Percentiles rank a stretch among this genome's conserved stretches.
phyloP scores from a whole-genome alignment of 1,284 basidiomycete species.

The Boletellus dicymbophilus region DNA sequence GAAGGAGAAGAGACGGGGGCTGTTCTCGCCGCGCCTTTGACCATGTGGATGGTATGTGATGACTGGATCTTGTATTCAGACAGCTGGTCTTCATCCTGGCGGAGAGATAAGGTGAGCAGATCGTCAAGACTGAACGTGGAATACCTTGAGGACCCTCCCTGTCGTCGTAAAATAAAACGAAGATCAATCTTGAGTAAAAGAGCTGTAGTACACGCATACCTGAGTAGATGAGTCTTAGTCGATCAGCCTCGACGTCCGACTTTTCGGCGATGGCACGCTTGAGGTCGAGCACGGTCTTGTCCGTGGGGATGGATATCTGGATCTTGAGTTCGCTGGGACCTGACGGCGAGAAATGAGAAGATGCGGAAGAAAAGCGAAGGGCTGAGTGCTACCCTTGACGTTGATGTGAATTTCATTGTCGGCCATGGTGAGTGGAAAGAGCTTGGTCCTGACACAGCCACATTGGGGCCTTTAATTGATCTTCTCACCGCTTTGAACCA shows the following conservation, averaged over 20 bases:
- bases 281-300: slow-evolving; percentile 83
- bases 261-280: slow-evolving; percentile 84
- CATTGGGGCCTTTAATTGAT: too few relatives aligned
- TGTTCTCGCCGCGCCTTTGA: slow-evolving; percentile 78
- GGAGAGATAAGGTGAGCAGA: slow-evolving; percentile 9
- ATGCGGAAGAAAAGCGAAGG: not conserved
- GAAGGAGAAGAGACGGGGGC: slow-evolving; percentile 28
- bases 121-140: not conserved
- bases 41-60: slow-evolving; percentile 90
- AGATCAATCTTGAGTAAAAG: not conserved
- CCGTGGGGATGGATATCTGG: slow-evolving; percentile 75
- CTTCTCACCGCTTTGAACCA: too few relatives aligned
- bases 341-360: slow-evolving; percentile 22
- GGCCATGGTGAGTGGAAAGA: slow-evolving; percentile 43
- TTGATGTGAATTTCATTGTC: slow-evolving; percentile 72
- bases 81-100: slow-evolving; percentile 79
- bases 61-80: slow-evolving; percentile 88
- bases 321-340: slow-evolving; percentile 91
- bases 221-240: slow-evolving; percentile 87
- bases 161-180: not conserved
- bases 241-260: slow-evolving; percentile 82
- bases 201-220: slow-evolving; percentile 47
- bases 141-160: slow-evolving; percentile 76
- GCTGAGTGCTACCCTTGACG: slow-evolving; percentile 57
- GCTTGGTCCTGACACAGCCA: slow-evolving; percentile 19